Evolutionary conservation across 2,329 filamentous ascomycete species (phyloP).

Genomic region (Nothophaeocryptopus gaeumannii): DNA sequence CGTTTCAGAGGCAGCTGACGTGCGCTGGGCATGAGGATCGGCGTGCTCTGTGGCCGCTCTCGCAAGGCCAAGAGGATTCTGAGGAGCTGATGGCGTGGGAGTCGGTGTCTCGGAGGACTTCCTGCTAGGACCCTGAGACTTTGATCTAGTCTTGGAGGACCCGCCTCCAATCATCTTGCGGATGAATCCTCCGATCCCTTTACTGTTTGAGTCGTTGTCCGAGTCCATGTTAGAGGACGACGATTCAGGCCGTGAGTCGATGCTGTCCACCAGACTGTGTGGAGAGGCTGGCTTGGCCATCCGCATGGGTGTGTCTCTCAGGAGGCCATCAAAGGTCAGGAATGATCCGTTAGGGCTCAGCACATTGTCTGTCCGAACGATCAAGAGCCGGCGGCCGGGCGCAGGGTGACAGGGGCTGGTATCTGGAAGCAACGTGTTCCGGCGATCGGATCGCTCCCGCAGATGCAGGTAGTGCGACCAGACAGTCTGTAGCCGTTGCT

Average conservation of each 20-base stretch:
- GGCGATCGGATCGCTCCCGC: conserved; percentile 62
- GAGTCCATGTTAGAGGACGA: conserved; percentile 27
- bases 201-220: conserved; percentile 27
- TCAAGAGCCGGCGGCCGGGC: conserved; percentile 80
- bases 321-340: conserved; percentile 62
- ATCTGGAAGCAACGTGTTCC: conserved; percentile 60
- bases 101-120: conserved; percentile 1
- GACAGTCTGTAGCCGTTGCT: conserved; percentile 64
- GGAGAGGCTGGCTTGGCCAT: conserved; percentile 34
- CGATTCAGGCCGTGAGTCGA: conserved; percentile 29
- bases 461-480: conserved; percentile 81
- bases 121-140: conserved; percentile 22
- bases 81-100: conserved; percentile 2
- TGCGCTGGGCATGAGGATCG: neutral
- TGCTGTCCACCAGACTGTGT: conserved; percentile 25
- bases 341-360: conserved; percentile 54
- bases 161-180: conserved; percentile 34
- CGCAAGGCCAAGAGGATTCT: conserved; percentile 7
- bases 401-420: conserved; percentile 81
- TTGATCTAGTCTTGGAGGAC: conserved; percentile 26
- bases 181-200: conserved; percentile 35
- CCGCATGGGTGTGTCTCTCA: conserved; percentile 37
- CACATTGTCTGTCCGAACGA: conserved; percentile 75
- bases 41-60: conserved; percentile 18
- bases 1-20: neutral